Conservation (phyloP, 148 eudicot species). For the Dysphania ambrosioides region DNA sequence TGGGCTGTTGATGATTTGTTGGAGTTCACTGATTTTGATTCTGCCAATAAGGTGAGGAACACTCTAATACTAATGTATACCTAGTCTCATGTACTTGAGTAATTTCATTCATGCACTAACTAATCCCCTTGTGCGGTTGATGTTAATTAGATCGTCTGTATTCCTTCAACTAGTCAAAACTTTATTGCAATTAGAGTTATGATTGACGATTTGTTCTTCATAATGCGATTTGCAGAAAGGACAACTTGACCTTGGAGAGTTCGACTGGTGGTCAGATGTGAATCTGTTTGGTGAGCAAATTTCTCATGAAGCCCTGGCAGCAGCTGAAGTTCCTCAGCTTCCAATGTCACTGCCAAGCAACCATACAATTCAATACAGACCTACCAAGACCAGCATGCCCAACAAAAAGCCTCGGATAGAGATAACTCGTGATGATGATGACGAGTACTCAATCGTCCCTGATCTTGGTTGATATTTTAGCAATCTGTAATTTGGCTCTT, state of each 20-base stretch:
- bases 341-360: conserved; percentile 41
- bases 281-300: conserved; percentile 65
- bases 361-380: conserved; percentile 38
- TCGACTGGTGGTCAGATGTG: conserved; percentile 74
- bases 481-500: conserved; percentile 13
- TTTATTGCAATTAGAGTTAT: too few species aligned
- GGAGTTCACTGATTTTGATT: conserved; percentile 61
- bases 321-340: conserved; percentile 96
- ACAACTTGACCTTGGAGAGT: conserved; percentile 64
- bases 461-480: conserved; percentile 66
- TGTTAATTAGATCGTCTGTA: neutral
- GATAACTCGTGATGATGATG: conserved; percentile 52
- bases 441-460: conserved; percentile 80
- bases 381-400: conserved; percentile 43
- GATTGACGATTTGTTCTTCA: neutral
- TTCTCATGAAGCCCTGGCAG: conserved; percentile 45
- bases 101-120: too few species aligned
- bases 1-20: conserved; percentile 91
- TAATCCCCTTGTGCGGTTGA: too few species aligned
- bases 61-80: too few species aligned
- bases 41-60: conserved; percentile 60
- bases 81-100: too few species aligned
- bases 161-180: neutral
- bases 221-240: conserved; percentile 56
- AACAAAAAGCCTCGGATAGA: conserved; percentile 80